Conservation (phyloP, 306 rosid genomes). For the Trifolium fragiferum region DNA sequence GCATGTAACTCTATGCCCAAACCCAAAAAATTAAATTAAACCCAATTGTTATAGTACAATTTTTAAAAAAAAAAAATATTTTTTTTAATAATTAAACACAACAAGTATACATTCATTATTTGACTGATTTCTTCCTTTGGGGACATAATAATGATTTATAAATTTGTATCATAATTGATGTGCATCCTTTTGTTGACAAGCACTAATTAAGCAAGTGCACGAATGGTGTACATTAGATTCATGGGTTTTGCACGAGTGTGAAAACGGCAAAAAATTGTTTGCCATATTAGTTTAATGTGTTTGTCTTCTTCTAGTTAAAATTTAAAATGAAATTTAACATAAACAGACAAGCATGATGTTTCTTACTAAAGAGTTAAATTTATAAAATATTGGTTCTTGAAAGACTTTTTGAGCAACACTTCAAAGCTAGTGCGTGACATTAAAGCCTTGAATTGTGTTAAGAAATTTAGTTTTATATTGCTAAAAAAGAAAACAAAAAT, state of each 20-base stretch:
- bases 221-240: slow-evolving; percentile 50
- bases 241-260: slow-evolving; percentile 48
- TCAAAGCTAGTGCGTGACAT: slow-evolving; percentile 21
- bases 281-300: slow-evolving; percentile 7
- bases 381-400: slow-evolving; percentile 7
- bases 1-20: neutral
- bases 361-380: slow-evolving; percentile 25
- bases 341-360: slow-evolving; percentile 37
- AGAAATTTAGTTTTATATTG: neutral
- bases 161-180: slow-evolving; percentile 26
- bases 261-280: slow-evolving; percentile 43
- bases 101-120: slow-evolving; percentile 20
- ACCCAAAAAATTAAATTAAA: slow-evolving; percentile 17
- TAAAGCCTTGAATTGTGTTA: slow-evolving; percentile 4
- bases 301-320: slow-evolving; percentile 33
- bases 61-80: too few species aligned
- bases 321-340: slow-evolving; percentile 25
- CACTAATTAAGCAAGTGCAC: slow-evolving; percentile 47
- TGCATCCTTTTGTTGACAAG: slow-evolving; percentile 60
- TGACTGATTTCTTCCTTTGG: slow-evolving; percentile 34
- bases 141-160: slow-evolving; percentile 40
- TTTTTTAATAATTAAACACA: neutral
- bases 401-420: slow-evolving; percentile 28
- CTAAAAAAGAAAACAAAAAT: slow-evolving; percentile 6
- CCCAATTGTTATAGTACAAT: neutral